phyloP scores from a whole-genome alignment of 768 basidiomycete genomes.

The Lactarius vividus region DNA sequence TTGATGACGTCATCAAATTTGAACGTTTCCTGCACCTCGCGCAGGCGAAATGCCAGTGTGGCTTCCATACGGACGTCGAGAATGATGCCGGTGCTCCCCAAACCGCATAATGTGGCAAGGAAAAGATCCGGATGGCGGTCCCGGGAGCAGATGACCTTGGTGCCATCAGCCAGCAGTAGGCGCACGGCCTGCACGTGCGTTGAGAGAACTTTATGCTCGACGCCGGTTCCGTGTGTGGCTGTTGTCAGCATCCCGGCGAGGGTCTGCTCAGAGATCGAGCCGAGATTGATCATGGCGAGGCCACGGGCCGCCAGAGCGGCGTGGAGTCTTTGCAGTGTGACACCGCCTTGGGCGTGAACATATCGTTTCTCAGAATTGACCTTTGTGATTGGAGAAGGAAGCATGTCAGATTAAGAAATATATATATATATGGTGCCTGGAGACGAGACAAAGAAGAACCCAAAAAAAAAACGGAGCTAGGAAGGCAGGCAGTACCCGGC shows the following conservation, averaged over 20 bases:
- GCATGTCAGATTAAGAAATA: conserved; percentile 25
- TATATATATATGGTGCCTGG: conserved; percentile 16
- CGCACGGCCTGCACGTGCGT: conserved; percentile 74
- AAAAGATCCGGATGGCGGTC: conserved; percentile 71
- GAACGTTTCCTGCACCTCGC: conserved; percentile 62
- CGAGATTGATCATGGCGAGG: conserved; percentile 88
- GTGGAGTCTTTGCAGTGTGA: conserved; percentile 75
- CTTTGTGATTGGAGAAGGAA: conserved; percentile 39
- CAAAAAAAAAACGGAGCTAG: conserved; percentile 5
- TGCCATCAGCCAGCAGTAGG: conserved; percentile 74
- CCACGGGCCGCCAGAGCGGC: conserved; percentile 56
- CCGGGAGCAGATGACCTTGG: conserved; percentile 64
- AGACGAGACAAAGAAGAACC: conserved; percentile 6
- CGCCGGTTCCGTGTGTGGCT: conserved; percentile 91
- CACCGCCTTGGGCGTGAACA: conserved; percentile 73
- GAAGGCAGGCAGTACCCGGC: conserved; percentile 5
- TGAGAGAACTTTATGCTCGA: conserved; percentile 75
- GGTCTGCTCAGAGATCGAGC: conserved; percentile 96
- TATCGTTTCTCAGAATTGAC: conserved; percentile 65
- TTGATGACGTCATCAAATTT: conserved; percentile 61
- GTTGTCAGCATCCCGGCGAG: conserved; percentile 91
- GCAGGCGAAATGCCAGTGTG: conserved; percentile 77
- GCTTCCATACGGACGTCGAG: conserved; percentile 73
- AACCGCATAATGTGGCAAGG: conserved; percentile 83
- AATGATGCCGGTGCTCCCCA: conserved; percentile 90